A percentile compares a stretch with the other conserved stretches of the same genome.
These are phyloP conservation scores for Gloeopeniophorella convolvens DNA, from an alignment of 768 basidiomycete species.

Conservation along the genomic window DNA sequence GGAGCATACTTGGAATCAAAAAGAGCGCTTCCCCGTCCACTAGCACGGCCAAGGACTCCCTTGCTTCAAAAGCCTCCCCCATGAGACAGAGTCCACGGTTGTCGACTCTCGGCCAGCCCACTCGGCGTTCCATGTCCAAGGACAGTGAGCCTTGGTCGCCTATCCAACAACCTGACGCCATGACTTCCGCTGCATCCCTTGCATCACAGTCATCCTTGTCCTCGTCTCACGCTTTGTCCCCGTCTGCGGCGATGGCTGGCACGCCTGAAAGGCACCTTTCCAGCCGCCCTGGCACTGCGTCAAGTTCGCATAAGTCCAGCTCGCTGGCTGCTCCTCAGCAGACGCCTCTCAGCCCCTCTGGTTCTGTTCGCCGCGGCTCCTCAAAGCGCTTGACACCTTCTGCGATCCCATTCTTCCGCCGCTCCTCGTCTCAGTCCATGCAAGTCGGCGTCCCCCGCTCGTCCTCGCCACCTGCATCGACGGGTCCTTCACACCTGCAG, in stretches of 20 bases:
- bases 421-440: slow-evolving; percentile 86
- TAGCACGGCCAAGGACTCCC: slow-evolving; percentile 41
- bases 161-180: slow-evolving; percentile 59
- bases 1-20: slow-evolving; percentile 84
- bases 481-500: slow-evolving; percentile 35
- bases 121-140: slow-evolving; percentile 64
- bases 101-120: slow-evolving; percentile 57
- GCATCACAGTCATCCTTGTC: slow-evolving; percentile 69
- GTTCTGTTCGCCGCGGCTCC: slow-evolving; percentile 60
- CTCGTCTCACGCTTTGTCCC: slow-evolving; percentile 43
- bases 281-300: slow-evolving; percentile 70
- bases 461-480: slow-evolving; percentile 42
- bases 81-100: slow-evolving; percentile 64
- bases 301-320: slow-evolving; percentile 64
- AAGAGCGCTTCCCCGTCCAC: slow-evolving; percentile 60
- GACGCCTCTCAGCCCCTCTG: slow-evolving; percentile 65
- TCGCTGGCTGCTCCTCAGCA: slow-evolving; percentile 46
- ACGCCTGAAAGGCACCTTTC: slow-evolving; percentile 57
- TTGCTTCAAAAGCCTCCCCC: slow-evolving; percentile 40
- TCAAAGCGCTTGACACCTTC: slow-evolving; percentile 85
- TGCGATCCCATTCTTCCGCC: slow-evolving; percentile 90
- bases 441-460: slow-evolving; percentile 40
- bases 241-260: slow-evolving; percentile 41
- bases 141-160: slow-evolving; percentile 61
- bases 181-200: slow-evolving; percentile 72